Evolutionary conservation across 306 rosid genomes (phyloP).

Genomic region (Trifolium pratense): DNA sequence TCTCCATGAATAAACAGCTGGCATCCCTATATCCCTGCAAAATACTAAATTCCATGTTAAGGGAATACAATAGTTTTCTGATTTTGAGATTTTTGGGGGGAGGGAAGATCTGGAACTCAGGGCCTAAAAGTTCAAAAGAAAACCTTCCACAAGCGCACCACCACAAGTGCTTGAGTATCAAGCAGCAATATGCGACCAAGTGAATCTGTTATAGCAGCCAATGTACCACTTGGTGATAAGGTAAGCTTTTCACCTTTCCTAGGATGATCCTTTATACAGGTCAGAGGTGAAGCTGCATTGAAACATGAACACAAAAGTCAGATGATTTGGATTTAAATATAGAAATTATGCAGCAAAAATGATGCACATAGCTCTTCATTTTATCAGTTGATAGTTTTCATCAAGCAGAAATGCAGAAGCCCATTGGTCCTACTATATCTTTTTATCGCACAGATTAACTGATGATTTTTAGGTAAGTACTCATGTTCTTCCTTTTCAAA

Average conservation of each 20-base stretch:
- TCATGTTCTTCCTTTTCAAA: background rate
- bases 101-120: background rate
- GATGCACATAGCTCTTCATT: background rate
- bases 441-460: slow-evolving; percentile 11
- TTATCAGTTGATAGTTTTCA: slow-evolving; percentile 6
- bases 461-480: background rate
- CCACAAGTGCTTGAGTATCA: slow-evolving; percentile 97
- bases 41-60: slow-evolving; percentile 30
- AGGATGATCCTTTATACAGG: slow-evolving; percentile 90
- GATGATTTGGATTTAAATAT: slow-evolving; percentile 33
- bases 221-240: slow-evolving; percentile 94
- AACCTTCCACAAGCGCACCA: slow-evolving; percentile 99
- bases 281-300: slow-evolving; percentile 83
- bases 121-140: slow-evolving; percentile 20
- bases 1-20: slow-evolving; percentile 94
- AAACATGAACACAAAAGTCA: slow-evolving; percentile 44
- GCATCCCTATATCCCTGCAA: slow-evolving; percentile 97
- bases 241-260: slow-evolving; percentile 99
- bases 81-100: background rate
- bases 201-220: slow-evolving; percentile 97
- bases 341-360: slow-evolving; percentile 21
- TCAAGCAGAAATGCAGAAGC: background rate
- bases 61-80: slow-evolving; percentile 20
- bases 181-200: slow-evolving; percentile 96
- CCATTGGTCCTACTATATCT: slow-evolving; percentile 22